Base-by-base conservation (phyloP, 805 yeast genomes). In the Sungouiozyma ichnusensis region DNA sequence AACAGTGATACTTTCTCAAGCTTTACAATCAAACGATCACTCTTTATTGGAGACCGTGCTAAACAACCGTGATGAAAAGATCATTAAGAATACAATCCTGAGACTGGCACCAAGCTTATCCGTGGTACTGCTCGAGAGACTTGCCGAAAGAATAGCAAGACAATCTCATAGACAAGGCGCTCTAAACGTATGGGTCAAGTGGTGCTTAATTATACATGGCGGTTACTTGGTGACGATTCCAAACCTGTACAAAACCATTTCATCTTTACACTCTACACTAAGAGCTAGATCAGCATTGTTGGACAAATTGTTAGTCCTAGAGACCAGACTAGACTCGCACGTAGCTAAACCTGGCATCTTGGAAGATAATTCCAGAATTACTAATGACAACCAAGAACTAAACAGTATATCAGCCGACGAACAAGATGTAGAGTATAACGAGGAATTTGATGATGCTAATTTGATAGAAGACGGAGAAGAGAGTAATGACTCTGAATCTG, bases 21-120 rank as follows among this genome's bases (percentile, higher is more conserved):
- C 98, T 0, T 70, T 92, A 47, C 79, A 77, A 53, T 79, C 94
- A 16, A 85, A 84, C 54, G 99, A 92, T 59, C 87, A 80, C 53
- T 67, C 92, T 8, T 68, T 92, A 43, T 69, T 92, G 47, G 97
- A 92, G 60, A 77, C 85, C 2, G 95, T 94, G 11, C 69, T 92
- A 48, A 58, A 65, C 46, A 68, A 68, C 45, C 59, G 71, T 17
- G 77, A 76, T 48, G 74, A 75, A 38, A 67, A 60, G 19, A 69
- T 73, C 43, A 69, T 78, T 45, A 69, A 73, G 57, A 63, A 70
- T 13, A 73, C 84, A 0, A 70, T 82, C 35, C 71, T 73, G 48
- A 63, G 76, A 39, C 62, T 84, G 34, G 72, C 74, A 39, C 73
- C 83, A 7, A 55, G 66, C 1, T 65, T 78, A 31, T 76, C 83